Evolutionary conservation across 2,329 filamentous ascomycete species (phyloP).

Genomic region (Phaeophleospora eucalypticola): DNA sequence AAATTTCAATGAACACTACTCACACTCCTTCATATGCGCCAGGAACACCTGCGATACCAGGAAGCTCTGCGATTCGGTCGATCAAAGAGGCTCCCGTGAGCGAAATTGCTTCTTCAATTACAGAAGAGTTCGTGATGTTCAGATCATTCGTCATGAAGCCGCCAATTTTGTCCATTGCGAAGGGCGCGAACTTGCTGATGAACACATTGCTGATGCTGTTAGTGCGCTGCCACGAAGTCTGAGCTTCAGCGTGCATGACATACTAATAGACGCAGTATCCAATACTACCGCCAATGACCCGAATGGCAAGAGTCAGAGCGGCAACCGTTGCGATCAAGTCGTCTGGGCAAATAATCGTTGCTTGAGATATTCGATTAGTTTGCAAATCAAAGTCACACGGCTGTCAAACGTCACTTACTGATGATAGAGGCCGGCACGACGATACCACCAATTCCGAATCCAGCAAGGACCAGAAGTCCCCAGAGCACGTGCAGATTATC

Average conservation of each 20-base stretch:
- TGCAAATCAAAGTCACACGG: neutral
- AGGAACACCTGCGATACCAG: slow-evolving; percentile 51
- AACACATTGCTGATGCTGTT: slow-evolving; percentile 37
- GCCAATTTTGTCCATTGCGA: slow-evolving; percentile 45
- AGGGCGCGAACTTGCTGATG: slow-evolving; percentile 37
- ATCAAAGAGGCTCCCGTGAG: slow-evolving; percentile 53
- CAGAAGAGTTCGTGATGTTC: slow-evolving; percentile 43
- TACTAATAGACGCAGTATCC: slow-evolving; percentile 34
- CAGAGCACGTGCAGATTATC: slow-evolving; percentile 29
- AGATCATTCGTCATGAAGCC: slow-evolving; percentile 47
- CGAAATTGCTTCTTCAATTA: slow-evolving; percentile 47
- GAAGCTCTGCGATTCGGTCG: slow-evolving; percentile 45
- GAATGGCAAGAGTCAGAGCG: slow-evolving; percentile 64
- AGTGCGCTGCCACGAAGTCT: too few relatives aligned
- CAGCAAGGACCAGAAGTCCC: slow-evolving; percentile 48
- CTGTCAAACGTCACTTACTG: slow-evolving; percentile 14
- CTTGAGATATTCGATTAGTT: slow-evolving; percentile 6
- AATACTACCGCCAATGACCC: slow-evolving; percentile 63
- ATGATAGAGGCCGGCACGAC: slow-evolving; percentile 66
- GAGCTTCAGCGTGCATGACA: neutral
- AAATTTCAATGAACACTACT: neutral
- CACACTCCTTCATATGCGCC: slow-evolving; percentile 23
- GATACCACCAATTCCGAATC: slow-evolving; percentile 61
- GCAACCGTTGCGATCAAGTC: slow-evolving; percentile 67
- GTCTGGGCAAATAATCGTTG: slow-evolving; percentile 65